Conservation (phyloP, 768 basidiomycete species). For the Pulveroboletus sp. region DNA sequence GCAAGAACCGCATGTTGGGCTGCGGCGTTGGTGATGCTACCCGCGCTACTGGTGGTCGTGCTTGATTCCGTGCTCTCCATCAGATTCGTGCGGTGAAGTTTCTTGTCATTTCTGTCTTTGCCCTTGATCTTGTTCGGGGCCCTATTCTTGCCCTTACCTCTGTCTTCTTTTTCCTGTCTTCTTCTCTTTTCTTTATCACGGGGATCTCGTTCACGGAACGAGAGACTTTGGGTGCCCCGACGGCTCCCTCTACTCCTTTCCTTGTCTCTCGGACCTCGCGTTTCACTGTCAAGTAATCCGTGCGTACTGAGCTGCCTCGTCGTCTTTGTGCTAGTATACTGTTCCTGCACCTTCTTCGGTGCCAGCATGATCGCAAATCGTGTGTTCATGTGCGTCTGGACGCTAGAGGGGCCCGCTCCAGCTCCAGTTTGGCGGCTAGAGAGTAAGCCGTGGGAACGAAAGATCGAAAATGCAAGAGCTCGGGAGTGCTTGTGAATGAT, state of each 20-base stretch:
- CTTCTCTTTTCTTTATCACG: constrained; percentile 23
- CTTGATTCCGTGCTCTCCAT: constrained; percentile 32
- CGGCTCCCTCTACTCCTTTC: constrained; percentile 11
- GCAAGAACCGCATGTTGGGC: constrained; percentile 7
- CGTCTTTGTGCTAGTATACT: constrained; percentile 71
- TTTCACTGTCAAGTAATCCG: constrained; percentile 53
- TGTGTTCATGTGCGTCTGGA: constrained; percentile 25
- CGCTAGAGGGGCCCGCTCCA: constrained; percentile 2
- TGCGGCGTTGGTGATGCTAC: constrained; percentile 17
- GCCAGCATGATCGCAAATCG: constrained; percentile 55
- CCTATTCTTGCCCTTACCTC: constrained; percentile 16
- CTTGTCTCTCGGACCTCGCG: constrained; percentile 18
- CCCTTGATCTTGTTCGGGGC: constrained; percentile 29
- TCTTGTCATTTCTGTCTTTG: constrained; percentile 29
- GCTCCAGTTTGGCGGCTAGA: constrained; percentile 11
- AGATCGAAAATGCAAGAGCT: constrained; percentile 73
- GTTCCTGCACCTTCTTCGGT: constrained; percentile 70
- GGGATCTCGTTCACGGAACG: constrained; percentile 17
- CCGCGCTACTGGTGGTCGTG: constrained; percentile 27
- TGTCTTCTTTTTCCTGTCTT: constrained; percentile 16
- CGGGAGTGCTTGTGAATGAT: constrained; percentile 82
- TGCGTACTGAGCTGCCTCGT: constrained; percentile 64
- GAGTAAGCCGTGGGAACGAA: constrained; percentile 49
- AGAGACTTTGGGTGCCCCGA: constrained; percentile 9
- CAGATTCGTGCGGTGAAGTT: constrained; percentile 17